Evolutionary conservation across 352 stramenopile genomes (phyloP).

Genomic region (Lagenidium sp.): DNA sequence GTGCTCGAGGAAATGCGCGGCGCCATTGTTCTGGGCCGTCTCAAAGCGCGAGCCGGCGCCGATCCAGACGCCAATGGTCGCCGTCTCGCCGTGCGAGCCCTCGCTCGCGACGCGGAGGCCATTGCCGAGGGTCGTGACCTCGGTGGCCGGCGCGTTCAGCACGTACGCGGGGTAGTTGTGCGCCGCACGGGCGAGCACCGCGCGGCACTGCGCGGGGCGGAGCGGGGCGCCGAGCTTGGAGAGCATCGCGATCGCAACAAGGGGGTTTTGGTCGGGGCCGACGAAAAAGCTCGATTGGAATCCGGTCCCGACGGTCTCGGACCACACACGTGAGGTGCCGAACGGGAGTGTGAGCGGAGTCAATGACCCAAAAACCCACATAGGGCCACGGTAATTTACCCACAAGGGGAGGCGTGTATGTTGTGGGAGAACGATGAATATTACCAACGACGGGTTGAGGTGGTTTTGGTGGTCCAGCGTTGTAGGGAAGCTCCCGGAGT

Average conservation of each 20-base stretch:
- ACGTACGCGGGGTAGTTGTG: constrained; percentile 85
- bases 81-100: constrained; percentile 94
- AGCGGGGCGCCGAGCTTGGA: constrained; percentile 53
- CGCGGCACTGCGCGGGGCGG: constrained; percentile 24
- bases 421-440: too few relatives aligned
- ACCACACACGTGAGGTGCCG: neutral
- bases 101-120: constrained; percentile 98
- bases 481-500: too few relatives aligned
- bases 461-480: too few relatives aligned
- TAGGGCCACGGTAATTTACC: too few relatives aligned
- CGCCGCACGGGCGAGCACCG: constrained; percentile 50
- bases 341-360: neutral
- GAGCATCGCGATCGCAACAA: constrained; percentile 26
- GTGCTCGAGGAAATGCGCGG: constrained; percentile 99
- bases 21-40: constrained; percentile 97
- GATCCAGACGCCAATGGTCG: constrained; percentile 98
- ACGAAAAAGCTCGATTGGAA: too few relatives aligned
- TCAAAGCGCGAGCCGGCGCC: constrained; percentile 97
- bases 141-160: constrained; percentile 91
- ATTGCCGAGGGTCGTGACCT: constrained; percentile 95
- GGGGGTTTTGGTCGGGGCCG: too few relatives aligned
- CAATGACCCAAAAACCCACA: constrained; percentile 1
- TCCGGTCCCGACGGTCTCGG: too few relatives aligned
- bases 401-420: too few relatives aligned
- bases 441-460: too few relatives aligned